Evolutionary conservation across 208 protist species (phyloP), one percentile per base, ranked within the genome.

Genomic region (Trypanosoma scelopori): DNA sequence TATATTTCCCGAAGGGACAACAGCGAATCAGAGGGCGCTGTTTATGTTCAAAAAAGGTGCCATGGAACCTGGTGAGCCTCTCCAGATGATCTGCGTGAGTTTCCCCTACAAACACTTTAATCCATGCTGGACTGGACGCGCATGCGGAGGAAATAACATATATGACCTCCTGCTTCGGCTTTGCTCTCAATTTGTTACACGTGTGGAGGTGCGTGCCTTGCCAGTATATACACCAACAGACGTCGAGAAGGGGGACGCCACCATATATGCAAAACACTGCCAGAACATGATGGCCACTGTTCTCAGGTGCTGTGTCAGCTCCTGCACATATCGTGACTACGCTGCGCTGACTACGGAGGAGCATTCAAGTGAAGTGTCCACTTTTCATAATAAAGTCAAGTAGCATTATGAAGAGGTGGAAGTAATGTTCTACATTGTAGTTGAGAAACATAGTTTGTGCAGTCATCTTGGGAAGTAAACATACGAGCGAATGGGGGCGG

Each of bases 1-100:
- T 65, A 78, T 97, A 39, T 97, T 95, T 74, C 93, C 93, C 6
- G 90, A 97, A 55, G 93, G 93, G 43, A 94, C 90, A 1, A 91
- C 84, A 28, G 69, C 61, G 42, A 96, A 95, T 61, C 84, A 93
- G 50, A 46, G 76, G 35, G 72, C 80, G 6, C 78, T 96, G 12
- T 94, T 93, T 56, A 56, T 78, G 45, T 97, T 93, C 73, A 86
- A 86, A 58, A 91, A 78, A 30, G 93, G 93, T 23, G 90, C 91
- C 23, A 95, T 97, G 55, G 89, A 87, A 56, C 65, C 86, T 13
- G 90, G 89, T 23, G 77, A 69, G 50, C 91, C 93, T 22, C 78
- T 97, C 22, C 90, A 97, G 70, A 93, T 94, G 81, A 73, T 96
- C 46, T 95, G 89, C 67, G 63, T 93, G 28, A 67, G 64, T 6